Percentiles rank a stretch among this genome's conserved stretches.
These are phyloP conservation scores for Triticum timopheevii DNA, from an alignment of 176 grass and related monocot species.

Conservation along the genomic window DNA sequence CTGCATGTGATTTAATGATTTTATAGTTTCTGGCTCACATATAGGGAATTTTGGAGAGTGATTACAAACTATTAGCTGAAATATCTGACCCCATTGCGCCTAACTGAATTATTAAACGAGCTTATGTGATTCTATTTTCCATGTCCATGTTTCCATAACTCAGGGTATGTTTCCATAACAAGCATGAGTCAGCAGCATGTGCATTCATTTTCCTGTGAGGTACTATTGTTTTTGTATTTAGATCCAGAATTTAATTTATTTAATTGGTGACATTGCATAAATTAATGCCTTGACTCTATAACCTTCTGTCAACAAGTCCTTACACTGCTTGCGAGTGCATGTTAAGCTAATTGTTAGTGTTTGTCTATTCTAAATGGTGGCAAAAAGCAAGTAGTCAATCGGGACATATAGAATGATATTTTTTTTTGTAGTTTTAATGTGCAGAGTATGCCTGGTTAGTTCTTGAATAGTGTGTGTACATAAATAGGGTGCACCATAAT, in stretches of 20 bases:
- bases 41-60: background rate
- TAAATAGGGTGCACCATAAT: background rate
- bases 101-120: conserved; percentile 3
- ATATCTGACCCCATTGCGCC: background rate
- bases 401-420: background rate
- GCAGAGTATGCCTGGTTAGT: background rate
- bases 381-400: background rate
- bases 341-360: background rate
- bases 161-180: too few species aligned
- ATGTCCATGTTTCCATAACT: background rate
- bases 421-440: conserved; percentile 2
- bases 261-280: background rate
- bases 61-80: background rate
- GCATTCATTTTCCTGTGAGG: background rate
- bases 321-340: background rate
- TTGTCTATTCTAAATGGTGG: background rate
- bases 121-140: background rate
- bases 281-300: background rate
- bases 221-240: background rate
- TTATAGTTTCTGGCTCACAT: background rate
- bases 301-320: background rate
- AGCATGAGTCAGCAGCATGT: background rate
- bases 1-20: background rate
- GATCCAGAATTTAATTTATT: conserved; percentile 15
- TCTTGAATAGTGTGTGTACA: background rate